Percentiles rank a stretch among this genome's conserved stretches.
phyloP scores from a whole-genome alignment of 371 early-diverging fungal genomes.

The Catenaria anguillulae region DNA sequence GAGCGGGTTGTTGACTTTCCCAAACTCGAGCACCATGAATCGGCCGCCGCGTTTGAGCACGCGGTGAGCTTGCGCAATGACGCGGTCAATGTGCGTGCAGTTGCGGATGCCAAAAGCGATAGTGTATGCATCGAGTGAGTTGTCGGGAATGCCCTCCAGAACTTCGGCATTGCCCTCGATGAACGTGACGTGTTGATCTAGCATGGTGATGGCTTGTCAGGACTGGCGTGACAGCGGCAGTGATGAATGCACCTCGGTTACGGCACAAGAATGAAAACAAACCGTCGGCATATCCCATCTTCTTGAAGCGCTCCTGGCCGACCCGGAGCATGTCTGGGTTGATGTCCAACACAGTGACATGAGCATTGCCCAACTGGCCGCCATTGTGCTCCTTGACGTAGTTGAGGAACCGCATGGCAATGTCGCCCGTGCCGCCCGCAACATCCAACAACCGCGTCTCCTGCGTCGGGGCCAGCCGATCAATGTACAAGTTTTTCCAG shows the following conservation, averaged over 20 bases:
- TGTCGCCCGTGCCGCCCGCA: conserved; percentile 97
- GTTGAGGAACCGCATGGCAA: conserved; percentile 81
- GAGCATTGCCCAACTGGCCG: conserved; percentile 24
- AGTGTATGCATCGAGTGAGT: conserved; percentile 78
- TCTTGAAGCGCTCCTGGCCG: conserved; percentile 55
- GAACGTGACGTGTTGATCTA: conserved; percentile 41
- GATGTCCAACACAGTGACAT: conserved; percentile 85
- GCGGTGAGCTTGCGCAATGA: conserved; percentile 75
- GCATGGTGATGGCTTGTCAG: too few relatives aligned
- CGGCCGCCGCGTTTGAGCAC: conserved; percentile 89
- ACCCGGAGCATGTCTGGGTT: conserved; percentile 89
- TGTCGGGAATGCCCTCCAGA: conserved; percentile 51
- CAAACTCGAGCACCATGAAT: conserved; percentile 89
- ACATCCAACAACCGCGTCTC: conserved; percentile 83
- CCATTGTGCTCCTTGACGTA: conserved; percentile 40
- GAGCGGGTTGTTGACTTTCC: conserved; percentile 75
- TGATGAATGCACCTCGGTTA: too few relatives aligned
- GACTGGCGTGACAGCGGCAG: too few relatives aligned
- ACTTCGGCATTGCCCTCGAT: conserved; percentile 83
- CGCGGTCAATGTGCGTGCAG: conserved; percentile 83
- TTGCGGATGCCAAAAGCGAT: conserved; percentile 95
- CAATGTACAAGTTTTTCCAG: conserved; percentile 89
- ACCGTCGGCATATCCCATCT: not conserved
- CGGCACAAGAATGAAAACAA: too few relatives aligned
- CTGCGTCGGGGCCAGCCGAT: conserved; percentile 64